Evolutionary conservation across 108 stramenopile genomes (phyloP).

Genomic region (Epipyxis sp.): DNA sequence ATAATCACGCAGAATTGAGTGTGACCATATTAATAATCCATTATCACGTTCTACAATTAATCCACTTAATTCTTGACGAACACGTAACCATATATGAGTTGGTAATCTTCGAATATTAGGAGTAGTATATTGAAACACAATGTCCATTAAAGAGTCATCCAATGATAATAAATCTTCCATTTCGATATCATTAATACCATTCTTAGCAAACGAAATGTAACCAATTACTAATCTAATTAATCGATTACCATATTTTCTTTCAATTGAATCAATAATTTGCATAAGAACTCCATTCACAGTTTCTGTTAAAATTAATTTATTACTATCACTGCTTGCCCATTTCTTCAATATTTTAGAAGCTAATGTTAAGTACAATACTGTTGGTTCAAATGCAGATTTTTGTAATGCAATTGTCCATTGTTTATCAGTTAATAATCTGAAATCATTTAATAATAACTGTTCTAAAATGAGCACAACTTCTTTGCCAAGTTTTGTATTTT

Average conservation of each 20-base stretch:
- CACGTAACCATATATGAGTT: not conserved
- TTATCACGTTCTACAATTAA: not conserved
- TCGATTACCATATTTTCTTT: not conserved
- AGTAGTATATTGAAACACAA: not conserved
- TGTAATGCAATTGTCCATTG: not conserved
- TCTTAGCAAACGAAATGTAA: not conserved
- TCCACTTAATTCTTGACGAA: not conserved
- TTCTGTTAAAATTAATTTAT: not conserved
- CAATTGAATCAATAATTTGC: not conserved
- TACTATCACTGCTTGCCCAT: not conserved
- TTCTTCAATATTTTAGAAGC: not conserved
- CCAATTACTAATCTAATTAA: not conserved
- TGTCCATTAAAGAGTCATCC: not conserved
- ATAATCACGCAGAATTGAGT: too few species aligned
- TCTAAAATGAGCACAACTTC: too few species aligned
- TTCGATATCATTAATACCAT: not conserved
- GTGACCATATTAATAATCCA: not conserved
- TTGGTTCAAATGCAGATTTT: not conserved
- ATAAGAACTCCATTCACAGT: not conserved
- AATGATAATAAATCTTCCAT: not conserved
- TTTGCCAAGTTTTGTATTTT: too few species aligned
- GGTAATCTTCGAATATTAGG: not conserved
- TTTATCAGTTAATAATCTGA: not conserved
- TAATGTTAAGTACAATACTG: not conserved
- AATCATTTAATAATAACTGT: too few species aligned